Evolutionary conservation across 1,284 basidiomycete species (phyloP), one percentile per base, ranked within the genome.

Genomic region (Sphaerobolus stellatus): DNA sequence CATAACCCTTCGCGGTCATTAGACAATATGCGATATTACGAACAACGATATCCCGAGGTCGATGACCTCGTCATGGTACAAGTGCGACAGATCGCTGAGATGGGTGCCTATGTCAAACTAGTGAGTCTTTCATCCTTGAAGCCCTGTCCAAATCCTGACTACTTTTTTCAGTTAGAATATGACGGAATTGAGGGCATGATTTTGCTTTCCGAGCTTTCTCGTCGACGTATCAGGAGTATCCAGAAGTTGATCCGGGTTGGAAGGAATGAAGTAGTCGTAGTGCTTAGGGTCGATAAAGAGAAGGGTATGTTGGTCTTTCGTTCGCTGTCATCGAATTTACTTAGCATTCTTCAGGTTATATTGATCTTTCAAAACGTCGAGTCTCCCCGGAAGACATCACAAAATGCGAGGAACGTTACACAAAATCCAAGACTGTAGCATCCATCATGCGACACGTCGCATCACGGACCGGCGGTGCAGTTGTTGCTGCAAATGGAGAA

Each of bases 121-220:
- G 93, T 95, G 62, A 65, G 90, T 77, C 47, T 29, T 54, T 51
- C 48, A 38, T 36, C 45, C n/a, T 36, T 52, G 29, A 50, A 34
- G 40, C 9, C 47, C 14, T 36, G 45, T 25, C 28, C 9, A 50
- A 4, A 40, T 47, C 3, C 46, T 18, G n/a, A 56, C 14, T 38
- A 52, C 18, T 22, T 11, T 14, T 47, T 3, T 22, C 71, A 97
- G 94, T 87, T 98, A 66, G 95, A 98, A 74, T 98, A 99, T 69
- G 96, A 99, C 73, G 95, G 95, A 69, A 97, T 96, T 56, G 97
- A 99, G 71, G 96, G 97, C 64, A 99, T 99, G 96, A 99, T 99
- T 64, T 75, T 99, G 28, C 86, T 99, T 22, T 98, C 96, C 8
- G 97, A 99, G 72, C 86, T 99, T 7, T 98, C 94, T 18, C 79